Evolutionary conservation across 345 rosid genomes (phyloP).

Genomic region (Excoecaria agallocha): DNA sequence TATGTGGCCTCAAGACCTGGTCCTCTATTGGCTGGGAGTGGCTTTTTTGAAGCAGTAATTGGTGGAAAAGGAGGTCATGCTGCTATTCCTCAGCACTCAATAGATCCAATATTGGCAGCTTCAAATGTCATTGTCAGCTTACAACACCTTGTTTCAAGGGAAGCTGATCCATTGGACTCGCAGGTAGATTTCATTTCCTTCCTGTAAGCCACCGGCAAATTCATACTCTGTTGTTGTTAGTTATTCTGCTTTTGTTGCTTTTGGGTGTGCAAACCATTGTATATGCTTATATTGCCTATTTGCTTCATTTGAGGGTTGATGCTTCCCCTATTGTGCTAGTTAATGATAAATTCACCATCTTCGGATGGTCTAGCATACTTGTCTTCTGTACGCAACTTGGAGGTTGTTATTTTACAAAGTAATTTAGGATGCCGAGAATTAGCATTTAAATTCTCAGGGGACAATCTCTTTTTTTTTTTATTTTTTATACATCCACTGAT

Average conservation of each 20-base stretch:
- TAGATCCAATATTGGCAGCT: slow-evolving; percentile 84
- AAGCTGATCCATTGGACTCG: slow-evolving; percentile 85
- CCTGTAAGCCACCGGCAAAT: background rate
- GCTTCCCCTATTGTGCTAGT: background rate
- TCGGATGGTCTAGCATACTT: background rate
- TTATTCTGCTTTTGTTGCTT: background rate
- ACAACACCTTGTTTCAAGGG: slow-evolving; percentile 85
- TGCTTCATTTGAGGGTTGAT: slow-evolving; percentile 5
- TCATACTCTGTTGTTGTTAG: background rate
- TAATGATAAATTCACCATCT: background rate
- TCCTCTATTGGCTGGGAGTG: slow-evolving; percentile 65
- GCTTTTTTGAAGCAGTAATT: slow-evolving; percentile 75
- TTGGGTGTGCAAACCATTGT: background rate
- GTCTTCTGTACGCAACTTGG: too few relatives aligned
- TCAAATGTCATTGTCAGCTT: slow-evolving; percentile 72
- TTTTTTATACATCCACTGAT: background rate
- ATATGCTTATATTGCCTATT: background rate
- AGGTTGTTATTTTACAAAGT: too few relatives aligned
- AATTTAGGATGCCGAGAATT: too few relatives aligned
- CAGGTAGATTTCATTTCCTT: slow-evolving; percentile 43
- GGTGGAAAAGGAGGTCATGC: slow-evolving; percentile 90
- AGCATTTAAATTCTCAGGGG: background rate
- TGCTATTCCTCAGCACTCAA: slow-evolving; percentile 79
- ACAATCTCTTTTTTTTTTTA: background rate
- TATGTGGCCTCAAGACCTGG: slow-evolving; percentile 59